A percentile compares a stretch with the other conserved stretches of the same genome.
Conservation (phyloP, 768 basidiomycete species). For the Boletales sp. region DNA sequence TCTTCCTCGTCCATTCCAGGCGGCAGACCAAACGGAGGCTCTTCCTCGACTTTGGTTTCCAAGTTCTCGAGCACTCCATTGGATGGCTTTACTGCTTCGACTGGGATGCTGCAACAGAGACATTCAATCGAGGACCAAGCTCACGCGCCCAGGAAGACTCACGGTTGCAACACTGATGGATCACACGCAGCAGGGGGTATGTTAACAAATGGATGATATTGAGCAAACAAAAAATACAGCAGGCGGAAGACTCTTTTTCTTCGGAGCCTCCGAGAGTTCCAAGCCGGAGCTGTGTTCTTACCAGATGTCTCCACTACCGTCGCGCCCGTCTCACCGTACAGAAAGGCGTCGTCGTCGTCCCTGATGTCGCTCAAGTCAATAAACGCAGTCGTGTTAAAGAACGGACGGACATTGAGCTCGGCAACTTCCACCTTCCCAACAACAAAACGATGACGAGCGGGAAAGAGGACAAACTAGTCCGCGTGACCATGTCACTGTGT, state of each 20-base stretch:
- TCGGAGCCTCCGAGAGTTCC: conserved; percentile 20
- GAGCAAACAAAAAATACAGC: conserved; percentile 30
- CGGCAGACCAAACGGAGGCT: conserved; percentile 28
- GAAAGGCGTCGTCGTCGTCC: conserved; percentile 81
- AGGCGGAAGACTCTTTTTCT: conserved; percentile 24
- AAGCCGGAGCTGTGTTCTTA: conserved; percentile 37
- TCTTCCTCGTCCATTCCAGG: conserved; percentile 21
- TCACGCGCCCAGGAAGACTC: conserved; percentile 41
- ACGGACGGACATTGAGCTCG: conserved; percentile 29
- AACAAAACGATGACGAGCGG: conserved; percentile 12
- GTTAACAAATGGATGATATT: conserved; percentile 42
- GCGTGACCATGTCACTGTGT: conserved; percentile 24
- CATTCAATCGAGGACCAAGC: conserved; percentile 15
- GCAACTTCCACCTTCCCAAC: conserved; percentile 13
- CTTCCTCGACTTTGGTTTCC: conserved; percentile 43
- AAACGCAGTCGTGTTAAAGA: conserved; percentile 13
- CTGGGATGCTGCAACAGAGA: conserved; percentile 32
- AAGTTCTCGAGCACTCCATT: conserved; percentile 50
- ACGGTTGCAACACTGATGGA: conserved; percentile 58
- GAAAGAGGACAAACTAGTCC: conserved; percentile 17
- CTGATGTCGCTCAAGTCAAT: conserved; percentile 35
- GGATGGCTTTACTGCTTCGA: conserved; percentile 41
- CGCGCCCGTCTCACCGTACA: conserved; percentile 59
- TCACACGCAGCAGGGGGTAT: conserved; percentile 34
- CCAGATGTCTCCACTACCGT: conserved; percentile 39